phyloP scores from a whole-genome alignment of 768 basidiomycete species.

The Clitopilus passeckerianus region DNA sequence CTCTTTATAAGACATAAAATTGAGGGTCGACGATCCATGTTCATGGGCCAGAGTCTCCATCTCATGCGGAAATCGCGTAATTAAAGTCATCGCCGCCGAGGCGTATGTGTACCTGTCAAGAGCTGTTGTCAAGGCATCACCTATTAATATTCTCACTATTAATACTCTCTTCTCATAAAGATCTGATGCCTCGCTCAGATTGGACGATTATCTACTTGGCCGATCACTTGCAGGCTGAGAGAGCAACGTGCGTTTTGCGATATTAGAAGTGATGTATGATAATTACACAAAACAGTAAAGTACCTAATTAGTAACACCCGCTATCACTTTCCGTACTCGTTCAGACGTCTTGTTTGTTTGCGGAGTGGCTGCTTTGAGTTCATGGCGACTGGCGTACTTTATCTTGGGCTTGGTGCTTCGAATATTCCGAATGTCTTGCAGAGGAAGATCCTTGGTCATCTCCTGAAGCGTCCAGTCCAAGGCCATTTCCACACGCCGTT shows the following conservation, averaged over 20 bases:
- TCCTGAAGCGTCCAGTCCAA: slow-evolving; percentile 59
- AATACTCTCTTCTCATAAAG: background rate
- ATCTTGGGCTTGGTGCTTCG: background rate
- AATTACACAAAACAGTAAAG: background rate
- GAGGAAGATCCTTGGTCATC: slow-evolving; percentile 21
- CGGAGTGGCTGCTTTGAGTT: background rate
- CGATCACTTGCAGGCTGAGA: background rate
- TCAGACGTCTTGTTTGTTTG: background rate
- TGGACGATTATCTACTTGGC: background rate
- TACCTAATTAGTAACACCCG: background rate
- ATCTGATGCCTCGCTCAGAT: background rate
- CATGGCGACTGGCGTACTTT: background rate
- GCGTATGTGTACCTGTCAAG: background rate
- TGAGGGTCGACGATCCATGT: background rate
- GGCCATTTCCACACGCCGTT: slow-evolving; percentile 57
- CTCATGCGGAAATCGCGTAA: background rate
- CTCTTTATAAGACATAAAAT: background rate
- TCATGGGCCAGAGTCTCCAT: background rate
- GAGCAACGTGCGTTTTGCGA: background rate
- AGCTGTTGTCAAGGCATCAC: background rate
- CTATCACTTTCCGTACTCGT: background rate
- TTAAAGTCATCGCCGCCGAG: background rate
- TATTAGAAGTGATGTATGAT: background rate
- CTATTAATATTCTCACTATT: background rate
- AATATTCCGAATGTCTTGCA: background rate